Conservation (phyloP, 2,329 filamentous ascomycete species). For the Dryadomyces quercus-mongolicae region DNA sequence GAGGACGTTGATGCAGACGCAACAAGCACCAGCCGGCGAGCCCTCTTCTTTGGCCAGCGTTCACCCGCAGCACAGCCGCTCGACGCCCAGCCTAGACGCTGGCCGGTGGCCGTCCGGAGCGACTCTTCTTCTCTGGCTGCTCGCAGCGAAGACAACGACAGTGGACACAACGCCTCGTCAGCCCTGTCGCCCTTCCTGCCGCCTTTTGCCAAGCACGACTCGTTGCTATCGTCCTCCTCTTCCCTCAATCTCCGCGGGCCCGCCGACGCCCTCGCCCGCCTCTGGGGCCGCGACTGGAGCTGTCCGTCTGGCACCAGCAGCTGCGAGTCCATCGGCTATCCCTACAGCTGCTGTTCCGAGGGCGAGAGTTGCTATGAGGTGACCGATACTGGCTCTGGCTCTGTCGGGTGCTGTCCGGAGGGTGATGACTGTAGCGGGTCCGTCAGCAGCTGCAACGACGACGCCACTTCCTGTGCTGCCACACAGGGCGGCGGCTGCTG, state of each 20-base stretch:
- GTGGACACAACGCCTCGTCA: not conserved
- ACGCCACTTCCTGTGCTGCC: slow-evolving; percentile 52
- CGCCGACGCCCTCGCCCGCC: slow-evolving; percentile 28
- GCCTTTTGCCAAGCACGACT: slow-evolving; percentile 33
- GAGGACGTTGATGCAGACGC: not conserved
- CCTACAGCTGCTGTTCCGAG: slow-evolving; percentile 62
- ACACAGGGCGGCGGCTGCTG: slow-evolving; percentile 64
- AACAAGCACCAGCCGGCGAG: slow-evolving; percentile 1
- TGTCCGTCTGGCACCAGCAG: slow-evolving; percentile 56
- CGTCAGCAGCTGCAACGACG: slow-evolving; percentile 48
- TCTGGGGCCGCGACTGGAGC: slow-evolving; percentile 45
- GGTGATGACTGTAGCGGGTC: slow-evolving; percentile 51
- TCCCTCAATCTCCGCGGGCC: slow-evolving; percentile 17
- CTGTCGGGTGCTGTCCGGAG: slow-evolving; percentile 63
- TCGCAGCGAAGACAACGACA: too few species aligned
- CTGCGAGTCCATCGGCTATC: slow-evolving; percentile 51
- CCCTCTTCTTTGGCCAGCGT: not conserved
- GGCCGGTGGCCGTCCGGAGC: slow-evolving; percentile 1
- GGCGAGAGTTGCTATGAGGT: slow-evolving; percentile 55
- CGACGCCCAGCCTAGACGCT: too few species aligned
- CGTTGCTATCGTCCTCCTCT: not conserved
- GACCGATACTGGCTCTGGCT: slow-evolving; percentile 48
- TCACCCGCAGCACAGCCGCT: not conserved
- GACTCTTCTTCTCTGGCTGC: not conserved
- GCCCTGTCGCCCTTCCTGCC: slow-evolving; percentile 25